These are phyloP conservation scores for Corrigiola litoralis DNA, from an alignment of 179 eudicot species.

Conservation along the genomic window DNA sequence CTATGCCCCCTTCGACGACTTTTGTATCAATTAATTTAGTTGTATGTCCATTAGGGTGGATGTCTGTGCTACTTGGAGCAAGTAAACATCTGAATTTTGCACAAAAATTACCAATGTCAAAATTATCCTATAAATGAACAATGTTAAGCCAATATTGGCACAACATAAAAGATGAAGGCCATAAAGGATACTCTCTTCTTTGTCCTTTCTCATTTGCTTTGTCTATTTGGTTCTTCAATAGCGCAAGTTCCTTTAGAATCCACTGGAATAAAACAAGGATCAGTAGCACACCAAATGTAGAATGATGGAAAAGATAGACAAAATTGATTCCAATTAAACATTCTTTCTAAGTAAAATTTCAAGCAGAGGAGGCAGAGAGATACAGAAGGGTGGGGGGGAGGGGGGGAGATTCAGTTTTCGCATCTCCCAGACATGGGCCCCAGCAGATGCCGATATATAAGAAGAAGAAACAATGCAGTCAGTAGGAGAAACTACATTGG, in stretches of 20 bases:
- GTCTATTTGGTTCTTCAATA: constrained; percentile 30
- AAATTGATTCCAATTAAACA: background rate
- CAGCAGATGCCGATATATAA: too few species aligned
- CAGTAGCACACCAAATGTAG: background rate
- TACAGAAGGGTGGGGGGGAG: too few species aligned
- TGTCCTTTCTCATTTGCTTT: constrained; percentile 33
- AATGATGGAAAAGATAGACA: background rate
- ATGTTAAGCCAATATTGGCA: background rate
- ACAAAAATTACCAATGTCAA: background rate
- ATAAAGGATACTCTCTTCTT: constrained; percentile 36
- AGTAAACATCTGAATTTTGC: background rate
- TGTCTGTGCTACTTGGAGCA: too few species aligned
- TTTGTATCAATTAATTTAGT: too few species aligned
- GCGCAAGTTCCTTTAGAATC: constrained; percentile 27
- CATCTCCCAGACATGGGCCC: too few species aligned
- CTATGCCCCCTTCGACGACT: too few species aligned
- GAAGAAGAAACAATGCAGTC: too few species aligned
- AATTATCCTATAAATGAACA: background rate
- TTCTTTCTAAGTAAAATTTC: background rate
- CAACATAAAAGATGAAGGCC: background rate
- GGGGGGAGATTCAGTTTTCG: too few species aligned
- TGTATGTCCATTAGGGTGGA: too few species aligned
- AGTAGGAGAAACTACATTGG: too few species aligned
- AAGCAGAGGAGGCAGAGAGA: background rate
- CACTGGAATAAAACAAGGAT: constrained; percentile 22